A percentile compares a stretch with the other conserved stretches of the same genome.
These are phyloP conservation scores for Diaporthe nobilis DNA, from an alignment of 2,329 filamentous ascomycete genomes.

Conservation along the genomic window DNA sequence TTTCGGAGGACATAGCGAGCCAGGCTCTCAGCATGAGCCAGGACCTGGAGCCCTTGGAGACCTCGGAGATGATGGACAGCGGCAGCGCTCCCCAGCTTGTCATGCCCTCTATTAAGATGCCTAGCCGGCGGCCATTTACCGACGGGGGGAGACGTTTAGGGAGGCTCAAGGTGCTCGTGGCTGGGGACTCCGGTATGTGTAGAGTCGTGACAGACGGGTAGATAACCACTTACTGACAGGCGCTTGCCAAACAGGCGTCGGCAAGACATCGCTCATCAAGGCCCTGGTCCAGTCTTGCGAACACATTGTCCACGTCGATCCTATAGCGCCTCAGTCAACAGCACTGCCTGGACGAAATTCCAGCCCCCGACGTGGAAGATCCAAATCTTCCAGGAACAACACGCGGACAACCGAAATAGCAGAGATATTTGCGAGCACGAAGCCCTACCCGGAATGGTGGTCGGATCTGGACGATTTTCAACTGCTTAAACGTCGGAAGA, in stretches of 20 bases:
- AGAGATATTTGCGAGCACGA: slow-evolving; percentile 84
- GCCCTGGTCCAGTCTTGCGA: slow-evolving; percentile 89
- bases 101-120: slow-evolving; percentile 96
- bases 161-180: slow-evolving; percentile 88
- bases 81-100: slow-evolving; percentile 82
- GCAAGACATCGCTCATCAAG: slow-evolving; percentile 91
- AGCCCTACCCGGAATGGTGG: slow-evolving; percentile 92
- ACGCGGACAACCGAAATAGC: slow-evolving; percentile 61
- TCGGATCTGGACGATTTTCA: slow-evolving; percentile 78
- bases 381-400: slow-evolving; percentile 44
- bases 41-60: slow-evolving; percentile 61
- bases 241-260: slow-evolving; percentile 70
- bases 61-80: slow-evolving; percentile 59
- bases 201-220: neutral
- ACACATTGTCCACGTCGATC: slow-evolving; percentile 94
- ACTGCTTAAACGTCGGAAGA: slow-evolving; percentile 74
- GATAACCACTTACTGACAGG: slow-evolving; percentile 36
- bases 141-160: slow-evolving; percentile 87
- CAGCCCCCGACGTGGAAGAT: slow-evolving; percentile 39
- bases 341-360: slow-evolving; percentile 44
- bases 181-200: slow-evolving; percentile 78
- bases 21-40: slow-evolving; percentile 56
- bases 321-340: slow-evolving; percentile 58
- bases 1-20: slow-evolving; percentile 59
- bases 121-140: slow-evolving; percentile 89